Evolutionary conservation across 305 asterid genomes (phyloP).

Genomic region (Ilex paraguariensis): DNA sequence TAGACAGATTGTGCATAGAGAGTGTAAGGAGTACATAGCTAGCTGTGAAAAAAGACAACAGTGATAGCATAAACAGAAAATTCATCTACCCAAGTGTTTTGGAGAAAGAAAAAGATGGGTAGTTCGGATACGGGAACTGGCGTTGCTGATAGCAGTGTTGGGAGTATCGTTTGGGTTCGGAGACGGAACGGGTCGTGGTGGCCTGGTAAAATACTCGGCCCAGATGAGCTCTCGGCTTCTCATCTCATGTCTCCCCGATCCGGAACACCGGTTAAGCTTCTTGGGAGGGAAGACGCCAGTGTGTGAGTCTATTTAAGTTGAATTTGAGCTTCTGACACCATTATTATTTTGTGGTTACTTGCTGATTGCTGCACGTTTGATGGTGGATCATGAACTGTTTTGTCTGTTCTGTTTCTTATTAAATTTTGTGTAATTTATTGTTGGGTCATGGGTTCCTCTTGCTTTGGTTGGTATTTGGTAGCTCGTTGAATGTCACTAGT

Average conservation of each 20-base stretch:
- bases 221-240: constrained; percentile 77
- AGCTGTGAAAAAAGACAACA: too few species aligned
- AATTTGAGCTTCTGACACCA: too few species aligned
- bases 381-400: not conserved
- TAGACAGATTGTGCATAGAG: not conserved
- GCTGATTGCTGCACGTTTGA: too few species aligned
- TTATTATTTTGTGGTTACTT: too few species aligned
- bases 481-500: too few species aligned
- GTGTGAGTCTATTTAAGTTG: constrained; percentile 52
- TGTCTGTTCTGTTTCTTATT: not conserved
- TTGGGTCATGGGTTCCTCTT: too few species aligned
- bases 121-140: constrained; percentile 70
- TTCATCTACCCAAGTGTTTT: not conserved
- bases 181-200: constrained; percentile 99
- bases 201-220: constrained; percentile 95
- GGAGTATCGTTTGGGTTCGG: constrained; percentile 98
- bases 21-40: too few species aligned
- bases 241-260: constrained; percentile 89
- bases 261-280: constrained; percentile 98
- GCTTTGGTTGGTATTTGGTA: too few species aligned
- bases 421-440: not conserved
- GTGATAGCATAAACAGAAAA: not conserved
- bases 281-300: constrained; percentile 98
- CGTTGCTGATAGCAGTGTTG: constrained; percentile 63
- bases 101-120: constrained; percentile 35